A percentile compares a stretch with the other conserved stretches of the same genome.
phyloP scores from a whole-genome alignment of 768 basidiomycete species.

The Lactifluus subvellereus region DNA sequence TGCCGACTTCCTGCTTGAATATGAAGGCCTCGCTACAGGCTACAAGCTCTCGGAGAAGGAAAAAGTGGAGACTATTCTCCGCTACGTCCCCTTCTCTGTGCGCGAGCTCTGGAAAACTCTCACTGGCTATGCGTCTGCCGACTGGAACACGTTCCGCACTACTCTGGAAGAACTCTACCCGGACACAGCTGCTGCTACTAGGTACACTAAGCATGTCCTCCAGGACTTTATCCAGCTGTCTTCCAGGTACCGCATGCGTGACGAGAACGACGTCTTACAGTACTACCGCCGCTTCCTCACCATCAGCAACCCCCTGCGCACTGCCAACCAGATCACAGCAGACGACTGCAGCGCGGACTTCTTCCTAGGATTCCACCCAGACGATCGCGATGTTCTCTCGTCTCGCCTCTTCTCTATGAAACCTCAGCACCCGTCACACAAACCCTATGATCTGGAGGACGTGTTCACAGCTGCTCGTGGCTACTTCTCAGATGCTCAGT shows the following conservation, averaged over 20 bases:
- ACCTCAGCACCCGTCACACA: background rate
- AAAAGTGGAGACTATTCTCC: background rate
- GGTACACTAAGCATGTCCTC: background rate
- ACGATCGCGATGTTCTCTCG: background rate
- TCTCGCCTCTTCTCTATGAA: background rate
- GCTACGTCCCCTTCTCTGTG: background rate
- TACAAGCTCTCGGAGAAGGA: too few relatives aligned
- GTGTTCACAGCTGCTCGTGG: background rate
- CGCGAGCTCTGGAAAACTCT: background rate
- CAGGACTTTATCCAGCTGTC: background rate
- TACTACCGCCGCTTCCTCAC: background rate
- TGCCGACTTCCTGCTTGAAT: too few relatives aligned
- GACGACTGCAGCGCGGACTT: background rate
- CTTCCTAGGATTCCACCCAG: background rate
- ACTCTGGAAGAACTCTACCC: background rate
- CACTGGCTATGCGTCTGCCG: background rate
- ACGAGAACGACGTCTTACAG: background rate
- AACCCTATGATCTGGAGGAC: background rate
- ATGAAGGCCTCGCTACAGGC: too few relatives aligned
- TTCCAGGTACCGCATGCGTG: background rate
- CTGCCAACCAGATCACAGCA: background rate
- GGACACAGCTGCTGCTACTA: background rate
- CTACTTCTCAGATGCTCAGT: background rate
- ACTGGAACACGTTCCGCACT: background rate
- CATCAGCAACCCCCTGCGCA: background rate